These are phyloP conservation scores for Calycina marina DNA, from an alignment of 2,329 filamentous ascomycete genomes.

Conservation along the genomic window DNA sequence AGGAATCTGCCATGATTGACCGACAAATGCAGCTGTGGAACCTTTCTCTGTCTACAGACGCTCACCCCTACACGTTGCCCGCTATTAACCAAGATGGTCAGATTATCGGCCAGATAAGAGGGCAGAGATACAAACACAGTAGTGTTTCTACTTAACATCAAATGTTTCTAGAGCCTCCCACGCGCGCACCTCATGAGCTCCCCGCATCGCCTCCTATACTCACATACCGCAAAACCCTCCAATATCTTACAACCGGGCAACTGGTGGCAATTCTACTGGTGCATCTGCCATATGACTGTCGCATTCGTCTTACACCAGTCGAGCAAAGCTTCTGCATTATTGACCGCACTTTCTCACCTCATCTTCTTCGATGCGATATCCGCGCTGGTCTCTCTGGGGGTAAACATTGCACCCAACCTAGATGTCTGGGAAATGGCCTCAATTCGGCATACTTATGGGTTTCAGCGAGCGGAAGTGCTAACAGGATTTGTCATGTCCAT, in stretches of 20 bases:
- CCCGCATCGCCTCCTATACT: constrained; percentile 87
- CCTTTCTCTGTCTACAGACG: neutral
- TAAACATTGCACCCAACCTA: constrained; percentile 91
- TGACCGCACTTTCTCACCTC: constrained; percentile 83
- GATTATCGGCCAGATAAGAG: constrained; percentile 82
- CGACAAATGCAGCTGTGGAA: neutral
- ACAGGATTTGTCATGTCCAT: constrained; percentile 94
- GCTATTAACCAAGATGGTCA: constrained; percentile 25
- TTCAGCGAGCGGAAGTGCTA: constrained; percentile 85
- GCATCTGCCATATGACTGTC: constrained; percentile 71
- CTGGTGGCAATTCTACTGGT: constrained; percentile 73
- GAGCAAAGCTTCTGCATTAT: constrained; percentile 72
- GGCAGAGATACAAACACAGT: constrained; percentile 96
- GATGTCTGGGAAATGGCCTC: constrained; percentile 93
- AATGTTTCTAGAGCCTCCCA: constrained; percentile 87
- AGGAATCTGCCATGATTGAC: neutral
- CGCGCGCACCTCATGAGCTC: constrained; percentile 70
- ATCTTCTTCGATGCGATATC: constrained; percentile 93
- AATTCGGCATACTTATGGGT: constrained; percentile 83
- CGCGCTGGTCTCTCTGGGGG: constrained; percentile 77
- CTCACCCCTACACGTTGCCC: neutral
- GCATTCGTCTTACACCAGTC: constrained; percentile 77
- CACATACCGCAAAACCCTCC: constrained; percentile 74
- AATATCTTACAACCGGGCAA: constrained; percentile 81
- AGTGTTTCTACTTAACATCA: constrained; percentile 80